These are phyloP conservation scores for Scedosporium apiospermum DNA, from an alignment of 2,329 filamentous ascomycete species.

Conservation along the genomic window DNA sequence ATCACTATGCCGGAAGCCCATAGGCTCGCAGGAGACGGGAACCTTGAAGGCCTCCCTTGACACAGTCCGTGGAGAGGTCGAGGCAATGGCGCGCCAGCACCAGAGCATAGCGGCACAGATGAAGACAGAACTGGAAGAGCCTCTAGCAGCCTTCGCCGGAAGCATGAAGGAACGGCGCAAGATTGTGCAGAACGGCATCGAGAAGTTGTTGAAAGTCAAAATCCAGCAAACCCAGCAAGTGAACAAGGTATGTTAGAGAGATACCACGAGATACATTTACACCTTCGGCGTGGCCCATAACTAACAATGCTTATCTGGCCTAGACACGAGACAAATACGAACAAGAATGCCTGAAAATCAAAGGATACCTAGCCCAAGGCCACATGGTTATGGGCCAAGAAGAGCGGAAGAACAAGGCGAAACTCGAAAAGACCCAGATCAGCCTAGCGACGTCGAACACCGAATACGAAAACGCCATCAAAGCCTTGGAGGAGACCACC, in stretches of 20 bases:
- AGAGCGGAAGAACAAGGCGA: constrained; percentile 97
- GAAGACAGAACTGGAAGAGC: constrained; percentile 93
- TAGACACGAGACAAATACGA: constrained; percentile 89
- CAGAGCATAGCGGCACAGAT: constrained; percentile 85
- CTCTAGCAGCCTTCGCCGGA: constrained; percentile 80
- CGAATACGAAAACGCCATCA: constrained; percentile 90
- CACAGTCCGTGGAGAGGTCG: constrained; percentile 78
- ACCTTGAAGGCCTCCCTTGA: constrained; percentile 79
- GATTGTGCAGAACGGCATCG: constrained; percentile 88
- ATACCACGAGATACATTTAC: neutral
- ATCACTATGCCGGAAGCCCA: constrained; percentile 73
- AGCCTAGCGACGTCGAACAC: constrained; percentile 83
- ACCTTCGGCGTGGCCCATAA: no score
- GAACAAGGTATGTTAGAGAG: constrained; percentile 61
- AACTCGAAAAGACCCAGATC: constrained; percentile 96
- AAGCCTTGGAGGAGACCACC: constrained; percentile 89
- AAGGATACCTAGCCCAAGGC: constrained; percentile 94
- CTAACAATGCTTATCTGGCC: constrained; percentile 10
- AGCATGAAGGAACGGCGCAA: constrained; percentile 95
- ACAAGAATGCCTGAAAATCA: constrained; percentile 96
- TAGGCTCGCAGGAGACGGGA: constrained; percentile 81
- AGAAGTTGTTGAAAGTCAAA: constrained; percentile 89
- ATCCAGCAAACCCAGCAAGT: constrained; percentile 82
- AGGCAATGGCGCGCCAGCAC: constrained; percentile 90
- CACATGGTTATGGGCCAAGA: constrained; percentile 99